Percentiles rank a stretch among this genome's conserved stretches.
Evolutionary conservation across 2,329 filamentous ascomycete species (phyloP).

Genomic region (Albifimbria verrucaria): DNA sequence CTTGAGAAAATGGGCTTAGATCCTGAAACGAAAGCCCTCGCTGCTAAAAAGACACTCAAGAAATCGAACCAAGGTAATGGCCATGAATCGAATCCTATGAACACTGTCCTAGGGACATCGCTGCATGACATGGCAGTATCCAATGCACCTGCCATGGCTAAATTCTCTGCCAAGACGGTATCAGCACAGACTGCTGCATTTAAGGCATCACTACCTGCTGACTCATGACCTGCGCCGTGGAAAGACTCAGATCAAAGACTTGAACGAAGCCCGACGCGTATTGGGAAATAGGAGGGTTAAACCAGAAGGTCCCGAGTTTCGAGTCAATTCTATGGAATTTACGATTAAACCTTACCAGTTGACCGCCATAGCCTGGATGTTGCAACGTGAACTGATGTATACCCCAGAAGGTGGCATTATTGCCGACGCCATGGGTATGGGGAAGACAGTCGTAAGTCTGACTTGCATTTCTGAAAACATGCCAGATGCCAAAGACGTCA

Average conservation of each 20-base stretch:
- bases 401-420: conserved; percentile 52
- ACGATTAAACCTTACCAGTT: conserved; percentile 47
- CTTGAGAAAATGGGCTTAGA: no score
- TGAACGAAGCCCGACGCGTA: conserved; percentile 6
- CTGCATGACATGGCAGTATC: no score
- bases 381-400: conserved; percentile 39
- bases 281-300: conserved; percentile 18
- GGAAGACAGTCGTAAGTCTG: conserved; percentile 72
- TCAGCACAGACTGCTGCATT: background rate
- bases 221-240: background rate
- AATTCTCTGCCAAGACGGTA: background rate
- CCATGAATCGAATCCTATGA: background rate
- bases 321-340: conserved; percentile 13
- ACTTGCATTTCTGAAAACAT: conserved; percentile 65
- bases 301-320: background rate
- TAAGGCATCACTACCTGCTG: background rate
- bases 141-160: no score
- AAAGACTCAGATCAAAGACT: conserved; percentile 12
- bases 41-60: no score
- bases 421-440: conserved; percentile 62
- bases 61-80: no score
- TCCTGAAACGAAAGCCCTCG: no score
- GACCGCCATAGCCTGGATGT: conserved; percentile 51
- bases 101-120: no score
- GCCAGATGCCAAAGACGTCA: conserved; percentile 32